Conservation (phyloP, 2,329 filamentous ascomycete genomes). For the Lasiodiplodia hormozganensis region DNA sequence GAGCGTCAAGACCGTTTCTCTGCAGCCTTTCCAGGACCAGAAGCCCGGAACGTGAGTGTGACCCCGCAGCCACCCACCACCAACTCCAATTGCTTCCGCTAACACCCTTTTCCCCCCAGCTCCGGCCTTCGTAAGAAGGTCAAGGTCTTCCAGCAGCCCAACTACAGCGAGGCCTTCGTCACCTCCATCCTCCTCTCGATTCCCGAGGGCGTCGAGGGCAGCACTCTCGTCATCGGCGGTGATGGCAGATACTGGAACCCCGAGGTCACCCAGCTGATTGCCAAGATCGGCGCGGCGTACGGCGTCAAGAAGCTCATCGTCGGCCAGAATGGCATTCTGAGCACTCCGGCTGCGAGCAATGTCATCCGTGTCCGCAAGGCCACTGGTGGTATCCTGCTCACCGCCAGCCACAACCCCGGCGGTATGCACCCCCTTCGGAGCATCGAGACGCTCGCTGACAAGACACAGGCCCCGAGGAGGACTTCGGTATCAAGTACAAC, state of each 20-base stretch:
- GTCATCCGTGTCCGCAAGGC: constrained; percentile 93
- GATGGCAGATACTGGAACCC: constrained; percentile 98
- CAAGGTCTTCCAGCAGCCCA: constrained; percentile 90
- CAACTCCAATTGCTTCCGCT: constrained; percentile 34
- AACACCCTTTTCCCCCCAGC: constrained; percentile 55
- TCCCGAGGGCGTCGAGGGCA: constrained; percentile 86
- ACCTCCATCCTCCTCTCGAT: constrained; percentile 95
- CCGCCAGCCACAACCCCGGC: constrained; percentile 97
- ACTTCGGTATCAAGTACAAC: constrained; percentile 99
- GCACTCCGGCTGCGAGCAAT: constrained; percentile 94
- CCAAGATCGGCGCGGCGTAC: constrained; percentile 95
- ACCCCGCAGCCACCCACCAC: constrained; percentile 15
- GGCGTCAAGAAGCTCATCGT: constrained; percentile 99
- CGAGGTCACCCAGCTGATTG: constrained; percentile 94
- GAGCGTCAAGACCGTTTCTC: constrained; percentile 78
- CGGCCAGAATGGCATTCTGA: constrained; percentile 95
- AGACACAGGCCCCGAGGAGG: constrained; percentile 79
- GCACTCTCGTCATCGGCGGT: constrained; percentile 94
- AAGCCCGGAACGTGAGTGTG: constrained; percentile 95
- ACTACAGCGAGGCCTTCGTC: constrained; percentile 97
- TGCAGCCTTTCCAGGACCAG: constrained; percentile 91
- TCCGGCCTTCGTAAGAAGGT: constrained; percentile 99
- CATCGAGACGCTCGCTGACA: neutral
- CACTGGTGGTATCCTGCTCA: constrained; percentile 94
- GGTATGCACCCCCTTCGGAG: constrained; percentile 63